A percentile compares a stretch with the other conserved stretches of the same genome.
phyloP scores from a whole-genome alignment of 352 stramenopile species.

The Phytophthora hibernalis region DNA sequence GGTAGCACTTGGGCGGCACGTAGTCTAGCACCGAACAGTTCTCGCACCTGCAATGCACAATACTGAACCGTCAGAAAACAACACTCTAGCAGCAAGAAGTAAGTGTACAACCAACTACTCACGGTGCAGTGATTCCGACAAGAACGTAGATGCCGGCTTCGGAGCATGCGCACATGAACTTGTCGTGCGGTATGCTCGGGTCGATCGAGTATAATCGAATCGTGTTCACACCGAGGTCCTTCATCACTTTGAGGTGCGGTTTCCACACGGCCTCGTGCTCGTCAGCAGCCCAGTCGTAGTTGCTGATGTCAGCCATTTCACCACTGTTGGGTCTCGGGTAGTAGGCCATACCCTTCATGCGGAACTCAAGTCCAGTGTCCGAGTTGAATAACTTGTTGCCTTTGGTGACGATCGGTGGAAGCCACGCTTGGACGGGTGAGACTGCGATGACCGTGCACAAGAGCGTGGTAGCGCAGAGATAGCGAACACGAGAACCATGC shows the following conservation, averaged over 20 bases:
- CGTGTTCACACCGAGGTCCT: conserved; percentile 62
- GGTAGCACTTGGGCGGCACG: conserved; percentile 52
- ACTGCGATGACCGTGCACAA: not conserved
- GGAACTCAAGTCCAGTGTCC: conserved; percentile 58
- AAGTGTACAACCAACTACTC: not conserved
- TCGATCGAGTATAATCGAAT: conserved; percentile 68
- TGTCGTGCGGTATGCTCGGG: conserved; percentile 62
- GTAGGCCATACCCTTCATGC: conserved; percentile 66
- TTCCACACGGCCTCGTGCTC: conserved; percentile 58
- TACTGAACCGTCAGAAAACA: no score
- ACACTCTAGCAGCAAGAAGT: not conserved
- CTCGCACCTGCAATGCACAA: conserved; percentile 55
- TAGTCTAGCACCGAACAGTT: conserved; percentile 50
- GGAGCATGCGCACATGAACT: conserved; percentile 72
- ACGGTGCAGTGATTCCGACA: conserved; percentile 57
- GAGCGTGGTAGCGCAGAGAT: not conserved
- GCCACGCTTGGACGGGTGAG: conserved; percentile 32
- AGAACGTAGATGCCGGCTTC: conserved; percentile 70
- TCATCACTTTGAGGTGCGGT: conserved; percentile 53
- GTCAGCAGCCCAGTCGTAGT: conserved; percentile 67
- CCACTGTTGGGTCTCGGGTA: conserved; percentile 65
- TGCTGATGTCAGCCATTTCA: conserved; percentile 47
- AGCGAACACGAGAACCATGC: conserved; percentile 42
- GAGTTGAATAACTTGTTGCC: conserved; percentile 87
- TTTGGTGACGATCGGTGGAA: conserved; percentile 47